Evolutionary conservation across 331 rosid species (phyloP), one percentile per base, ranked within the genome.

Genomic region (Acacia concinna): DNA sequence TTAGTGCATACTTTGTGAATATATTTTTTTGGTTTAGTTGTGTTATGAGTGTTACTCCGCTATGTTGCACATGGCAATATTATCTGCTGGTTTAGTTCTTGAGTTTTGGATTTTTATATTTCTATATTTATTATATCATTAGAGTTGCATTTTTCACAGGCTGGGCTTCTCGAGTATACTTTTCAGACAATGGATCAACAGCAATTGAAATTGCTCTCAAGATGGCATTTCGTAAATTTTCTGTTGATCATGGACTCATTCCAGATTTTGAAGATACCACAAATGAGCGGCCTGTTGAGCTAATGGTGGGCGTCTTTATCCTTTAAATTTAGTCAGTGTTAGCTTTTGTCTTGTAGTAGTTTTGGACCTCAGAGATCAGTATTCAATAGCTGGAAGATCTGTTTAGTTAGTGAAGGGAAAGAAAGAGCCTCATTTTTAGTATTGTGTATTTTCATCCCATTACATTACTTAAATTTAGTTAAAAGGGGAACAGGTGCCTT

Each of bases 181-280:
- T 93, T 85, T 95, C 99, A 4, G 99, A 95, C 86, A 91, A 93
- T 78, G 98, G 97, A 87, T 95, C 98, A 65, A 95, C 99, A 10
- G 97, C 99, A 73, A 91, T 95, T 81, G 98, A 95, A 87, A 93
- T 95, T 85, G 99, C 99, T 71, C 87, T 95, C 51, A 95, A 93
- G 87, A 95, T 95, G 98, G 99, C 99, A 18, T 93, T 95, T 89
- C 98, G 97, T 78, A 95, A 90, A 90, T 95, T 87, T 85, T 88
- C 88, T 73, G 79, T 62, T 84, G 96, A 91, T 73, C 92, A 85
- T 71, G 94, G 90, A 75, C 83, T 89, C 74, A 83, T 86, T 85
- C 78, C 51, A 8, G 84, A 86, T 80, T 47, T 70, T 83, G 74
- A 8, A 74, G 86, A 88, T 81, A 52, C 78, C 52, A 49, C 88